Conservation (phyloP, 78 protist genomes). For the Capsaspora owczarzaki region DNA sequence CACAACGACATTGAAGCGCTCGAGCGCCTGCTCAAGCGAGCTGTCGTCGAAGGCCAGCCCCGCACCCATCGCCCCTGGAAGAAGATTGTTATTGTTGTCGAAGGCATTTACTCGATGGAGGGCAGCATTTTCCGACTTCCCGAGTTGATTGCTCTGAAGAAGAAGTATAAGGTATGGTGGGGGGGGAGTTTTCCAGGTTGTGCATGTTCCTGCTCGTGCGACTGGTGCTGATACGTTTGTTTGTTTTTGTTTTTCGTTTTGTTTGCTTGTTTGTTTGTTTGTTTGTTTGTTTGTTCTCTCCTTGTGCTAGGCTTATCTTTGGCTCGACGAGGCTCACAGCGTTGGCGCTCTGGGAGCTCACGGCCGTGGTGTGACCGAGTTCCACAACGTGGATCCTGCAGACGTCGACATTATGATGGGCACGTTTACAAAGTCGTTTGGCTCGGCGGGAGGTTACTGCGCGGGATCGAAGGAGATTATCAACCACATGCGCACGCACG, state of each 20-base stretch:
- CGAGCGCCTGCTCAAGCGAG: constrained; percentile 58
- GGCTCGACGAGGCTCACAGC: constrained; percentile 98
- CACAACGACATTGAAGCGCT: constrained; percentile 86
- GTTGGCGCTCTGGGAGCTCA: constrained; percentile 94
- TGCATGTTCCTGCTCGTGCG: background rate
- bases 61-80: constrained; percentile 82
- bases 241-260: too few species aligned
- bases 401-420: constrained; percentile 98
- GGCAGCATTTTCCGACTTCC: constrained; percentile 77
- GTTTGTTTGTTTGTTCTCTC: too few species aligned
- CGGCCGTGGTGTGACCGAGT: constrained; percentile 92
- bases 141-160: constrained; percentile 76
- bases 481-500: background rate
- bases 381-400: constrained; percentile 17
- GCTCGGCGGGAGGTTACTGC: constrained; percentile 92
- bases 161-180: constrained; percentile 89
- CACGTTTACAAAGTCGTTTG: constrained; percentile 97
- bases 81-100: constrained; percentile 87
- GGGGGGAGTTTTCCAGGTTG: background rate
- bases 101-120: constrained; percentile 88
- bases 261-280: too few species aligned
- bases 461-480: constrained; percentile 44
- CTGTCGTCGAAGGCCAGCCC: constrained; percentile 85
- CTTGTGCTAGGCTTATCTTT: constrained; percentile 80
- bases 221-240: too few species aligned